Percentiles rank a stretch among this genome's conserved stretches.
Conservation (phyloP, 805 yeast species). For the Clavispora phyllophila region DNA sequence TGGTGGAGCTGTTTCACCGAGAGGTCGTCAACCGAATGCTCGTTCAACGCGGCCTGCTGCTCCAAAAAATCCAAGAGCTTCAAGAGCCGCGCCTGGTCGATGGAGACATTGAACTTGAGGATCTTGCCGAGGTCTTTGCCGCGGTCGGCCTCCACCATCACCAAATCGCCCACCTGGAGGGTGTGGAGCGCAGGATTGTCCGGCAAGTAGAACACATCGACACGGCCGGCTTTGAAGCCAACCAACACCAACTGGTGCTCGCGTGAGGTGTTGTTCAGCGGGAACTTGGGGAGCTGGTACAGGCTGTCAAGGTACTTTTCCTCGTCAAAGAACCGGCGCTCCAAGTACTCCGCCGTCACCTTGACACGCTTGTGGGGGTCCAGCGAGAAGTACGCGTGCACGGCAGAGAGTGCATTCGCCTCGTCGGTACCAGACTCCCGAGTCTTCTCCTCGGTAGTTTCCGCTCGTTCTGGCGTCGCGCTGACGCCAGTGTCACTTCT, state of each 20-base stretch:
- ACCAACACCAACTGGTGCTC: slow-evolving; percentile 29
- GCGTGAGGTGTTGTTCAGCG: slow-evolving; percentile 26
- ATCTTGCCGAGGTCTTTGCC: slow-evolving; percentile 74
- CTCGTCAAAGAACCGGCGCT: slow-evolving; percentile 26
- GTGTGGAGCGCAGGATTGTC: slow-evolving; percentile 17
- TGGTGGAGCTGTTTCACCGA: slow-evolving; percentile 19
- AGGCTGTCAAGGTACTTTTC: slow-evolving; percentile 24
- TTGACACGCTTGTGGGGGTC: slow-evolving; percentile 38
- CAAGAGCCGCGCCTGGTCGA: slow-evolving; percentile 63
- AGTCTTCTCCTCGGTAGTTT: no score
- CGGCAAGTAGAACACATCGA: slow-evolving; percentile 71
- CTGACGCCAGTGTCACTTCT: no score
- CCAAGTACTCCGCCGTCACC: slow-evolving; percentile 26
- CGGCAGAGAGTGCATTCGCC: slow-evolving; percentile 3
- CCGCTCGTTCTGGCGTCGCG: no score
- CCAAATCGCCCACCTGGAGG: slow-evolving; percentile 57
- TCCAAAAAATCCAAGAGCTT: slow-evolving; percentile 65
- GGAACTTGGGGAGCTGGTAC: slow-evolving; percentile 33
- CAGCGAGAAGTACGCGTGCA: slow-evolving; percentile 30
- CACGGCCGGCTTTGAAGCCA: slow-evolving; percentile 72
- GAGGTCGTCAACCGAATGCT: slow-evolving; percentile 18
- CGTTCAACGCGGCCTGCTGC: slow-evolving; percentile 59
- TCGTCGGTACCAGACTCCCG: no score
- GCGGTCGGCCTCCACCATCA: slow-evolving; percentile 79
- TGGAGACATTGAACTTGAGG: slow-evolving; percentile 49